Conservation (phyloP, 768 basidiomycete genomes). For the Nidularia pulvinata region DNA sequence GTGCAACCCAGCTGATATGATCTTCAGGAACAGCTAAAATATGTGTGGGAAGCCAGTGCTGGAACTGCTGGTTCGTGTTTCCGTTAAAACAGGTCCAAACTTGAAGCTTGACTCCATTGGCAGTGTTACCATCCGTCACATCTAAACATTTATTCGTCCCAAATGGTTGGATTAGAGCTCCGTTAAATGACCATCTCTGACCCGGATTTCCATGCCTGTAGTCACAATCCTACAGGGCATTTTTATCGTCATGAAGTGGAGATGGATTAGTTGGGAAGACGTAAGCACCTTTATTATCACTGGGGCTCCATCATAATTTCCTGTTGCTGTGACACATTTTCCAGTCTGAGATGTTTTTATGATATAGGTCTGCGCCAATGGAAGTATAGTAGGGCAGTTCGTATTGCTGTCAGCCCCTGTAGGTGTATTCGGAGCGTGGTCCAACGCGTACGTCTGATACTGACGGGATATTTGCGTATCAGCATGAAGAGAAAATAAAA, state of each 20-base stretch:
- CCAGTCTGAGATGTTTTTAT: constrained; percentile 7
- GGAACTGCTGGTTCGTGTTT: constrained; percentile 16
- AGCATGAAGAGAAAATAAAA: background rate
- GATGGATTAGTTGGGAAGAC: constrained; percentile 2
- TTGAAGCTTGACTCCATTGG: constrained; percentile 15
- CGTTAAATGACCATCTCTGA: constrained; percentile 18
- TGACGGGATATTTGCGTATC: background rate
- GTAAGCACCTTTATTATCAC: constrained; percentile 17
- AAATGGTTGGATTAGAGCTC: constrained; percentile 8
- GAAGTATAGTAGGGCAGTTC: constrained; percentile 5
- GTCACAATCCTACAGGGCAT: constrained; percentile 4
- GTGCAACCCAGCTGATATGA: constrained; percentile 7
- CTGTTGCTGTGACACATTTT: constrained; percentile 21
- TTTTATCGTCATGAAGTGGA: background rate
- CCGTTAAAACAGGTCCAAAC: constrained; percentile 15
- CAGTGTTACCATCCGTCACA: constrained; percentile 10
- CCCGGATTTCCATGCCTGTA: constrained; percentile 9
- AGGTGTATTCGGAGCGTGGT: constrained; percentile 11
- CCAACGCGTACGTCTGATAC: constrained; percentile 8
- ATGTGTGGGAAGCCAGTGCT: constrained; percentile 3
- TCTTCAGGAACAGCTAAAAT: constrained; percentile 4
- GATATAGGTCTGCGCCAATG: constrained; percentile 6
- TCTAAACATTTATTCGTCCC: constrained; percentile 16
- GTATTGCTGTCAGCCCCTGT: constrained; percentile 7
- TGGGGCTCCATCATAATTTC: constrained; percentile 20